A percentile compares a stretch with the other conserved stretches of the same genome.
Conservation (phyloP, 139 green algal species). For the Spirogloea muscicola region DNA sequence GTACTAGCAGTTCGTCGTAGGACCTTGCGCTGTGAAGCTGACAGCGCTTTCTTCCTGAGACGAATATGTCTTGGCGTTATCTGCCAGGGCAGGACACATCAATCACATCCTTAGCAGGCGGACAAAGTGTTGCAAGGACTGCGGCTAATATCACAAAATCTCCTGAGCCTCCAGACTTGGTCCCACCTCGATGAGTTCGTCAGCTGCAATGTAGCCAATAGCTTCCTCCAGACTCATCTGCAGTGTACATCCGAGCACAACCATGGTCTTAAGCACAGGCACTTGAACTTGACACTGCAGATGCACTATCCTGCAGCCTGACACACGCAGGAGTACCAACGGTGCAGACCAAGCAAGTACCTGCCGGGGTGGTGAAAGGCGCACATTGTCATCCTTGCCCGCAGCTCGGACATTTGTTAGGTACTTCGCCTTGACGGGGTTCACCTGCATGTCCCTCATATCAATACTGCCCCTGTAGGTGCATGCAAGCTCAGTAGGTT, state of each 20-base stretch:
- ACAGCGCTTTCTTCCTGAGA: constrained; percentile 15
- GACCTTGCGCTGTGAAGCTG: constrained; percentile 21
- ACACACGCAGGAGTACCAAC: too few species aligned
- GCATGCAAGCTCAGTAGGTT: background rate
- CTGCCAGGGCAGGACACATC: constrained; percentile 65
- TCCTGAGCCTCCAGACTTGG: background rate
- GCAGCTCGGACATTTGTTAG: constrained; percentile 76
- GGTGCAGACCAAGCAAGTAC: too few species aligned
- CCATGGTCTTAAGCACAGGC: too few species aligned
- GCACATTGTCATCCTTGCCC: constrained; percentile 68
- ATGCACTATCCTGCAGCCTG: too few species aligned
- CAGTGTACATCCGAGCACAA: too few species aligned
- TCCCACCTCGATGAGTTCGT: constrained; percentile 85
- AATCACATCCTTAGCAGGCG: background rate
- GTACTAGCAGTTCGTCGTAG: too few species aligned
- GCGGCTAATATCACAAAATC: background rate
- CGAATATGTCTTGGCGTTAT: constrained; percentile 51
- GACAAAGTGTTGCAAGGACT: background rate
- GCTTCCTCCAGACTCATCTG: constrained; percentile 73
- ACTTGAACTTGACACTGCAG: too few species aligned
- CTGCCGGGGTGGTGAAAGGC: constrained; percentile 58
- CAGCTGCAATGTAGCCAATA: constrained; percentile 75
- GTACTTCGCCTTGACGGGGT: constrained; percentile 79
- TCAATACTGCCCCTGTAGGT: constrained; percentile 57
- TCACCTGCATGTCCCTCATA: constrained; percentile 71